These are phyloP conservation scores for Penicillium lagena DNA, from an alignment of 495 filamentous ascomycete species.

Conservation along the genomic window DNA sequence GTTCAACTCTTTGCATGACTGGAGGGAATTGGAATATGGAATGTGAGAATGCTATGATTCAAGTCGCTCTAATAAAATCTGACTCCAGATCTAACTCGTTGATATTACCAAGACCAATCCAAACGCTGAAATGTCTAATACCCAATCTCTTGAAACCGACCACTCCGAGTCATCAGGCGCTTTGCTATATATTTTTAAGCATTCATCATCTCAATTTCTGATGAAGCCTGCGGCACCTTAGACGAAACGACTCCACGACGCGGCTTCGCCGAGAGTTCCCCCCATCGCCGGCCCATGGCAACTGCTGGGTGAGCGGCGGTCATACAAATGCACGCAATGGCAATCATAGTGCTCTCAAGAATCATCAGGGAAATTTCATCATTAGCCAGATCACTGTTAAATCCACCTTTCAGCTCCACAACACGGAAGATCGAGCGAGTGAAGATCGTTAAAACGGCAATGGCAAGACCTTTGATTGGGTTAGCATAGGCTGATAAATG, in stretches of 20 bases:
- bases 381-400: constrained; percentile 47
- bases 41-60: constrained; percentile 4
- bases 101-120: constrained; percentile 1
- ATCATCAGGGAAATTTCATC: constrained; percentile 60
- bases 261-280: constrained; percentile 3
- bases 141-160: constrained; percentile 1
- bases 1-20: constrained; percentile 4
- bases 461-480: constrained; percentile 24
- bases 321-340: constrained; percentile 47
- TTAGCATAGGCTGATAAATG: not conserved
- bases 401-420: constrained; percentile 60
- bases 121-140: constrained; percentile 1
- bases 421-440: constrained; percentile 58
- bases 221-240: constrained; percentile 1
- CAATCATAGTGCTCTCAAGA: constrained; percentile 67
- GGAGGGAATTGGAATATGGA: not conserved
- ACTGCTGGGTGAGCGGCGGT: constrained; percentile 53
- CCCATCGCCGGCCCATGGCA: constrained; percentile 1
- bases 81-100: not conserved
- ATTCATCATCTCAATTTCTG: not conserved
- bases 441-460: constrained; percentile 54
- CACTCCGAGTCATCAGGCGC: not conserved
- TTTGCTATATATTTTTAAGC: not conserved
- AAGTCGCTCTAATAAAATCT: constrained; percentile 2
- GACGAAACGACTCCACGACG: constrained; percentile 3